Evolutionary conservation across 78 protist species (phyloP), one percentile per base, ranked within the genome.

Genomic region (Planoprotostelium fungivorum): DNA sequence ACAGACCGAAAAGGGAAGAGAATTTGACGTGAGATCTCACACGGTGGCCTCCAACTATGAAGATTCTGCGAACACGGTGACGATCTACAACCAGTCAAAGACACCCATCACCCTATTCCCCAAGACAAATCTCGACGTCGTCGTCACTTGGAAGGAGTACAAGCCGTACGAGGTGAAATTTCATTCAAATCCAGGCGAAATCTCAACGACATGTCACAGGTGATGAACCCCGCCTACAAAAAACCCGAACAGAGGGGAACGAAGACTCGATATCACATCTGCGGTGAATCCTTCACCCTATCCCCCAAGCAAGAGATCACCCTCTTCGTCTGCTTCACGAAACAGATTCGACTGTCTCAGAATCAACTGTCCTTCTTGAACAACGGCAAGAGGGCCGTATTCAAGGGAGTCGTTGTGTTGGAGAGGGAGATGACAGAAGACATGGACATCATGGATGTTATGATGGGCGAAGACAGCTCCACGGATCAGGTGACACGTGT

Each of bases 31-130:
- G 16, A 51, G 16, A 16, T 25, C 5, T 16, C 31, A 25, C 73
- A 51, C 73, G 5, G 73, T 51, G 73, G 73, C 73, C 5, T 25
- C 31, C 73, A 51, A 51, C 16, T 51, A 51, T 16, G 73, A 51
- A 51, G 73, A 51, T 25, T 51, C 73, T 16, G 5, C 16, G 34
- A 92, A 86, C 25, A 90, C 86, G 39, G 89, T 92, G 51, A 88
- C 91, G 0, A 38, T 92, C 85, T 39, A 84, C 16, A 92, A 92
- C 86, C 90, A 38, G 16, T n/a, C 90, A 0, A 85, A 89, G 39
- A 38, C 87, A 37, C 93, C 87, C 84, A 89, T 92, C 85, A 88
- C 93, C 38, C 89, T 92, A 84, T 92, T 88, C 63, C 94, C 94
- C 29, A 92, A 92, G 73, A 88, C 90, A 29, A 92, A 92, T 35